Evolutionary conservation across 176 grass and related monocot species (phyloP).

Genomic region (Oryza longistaminata): DNA sequence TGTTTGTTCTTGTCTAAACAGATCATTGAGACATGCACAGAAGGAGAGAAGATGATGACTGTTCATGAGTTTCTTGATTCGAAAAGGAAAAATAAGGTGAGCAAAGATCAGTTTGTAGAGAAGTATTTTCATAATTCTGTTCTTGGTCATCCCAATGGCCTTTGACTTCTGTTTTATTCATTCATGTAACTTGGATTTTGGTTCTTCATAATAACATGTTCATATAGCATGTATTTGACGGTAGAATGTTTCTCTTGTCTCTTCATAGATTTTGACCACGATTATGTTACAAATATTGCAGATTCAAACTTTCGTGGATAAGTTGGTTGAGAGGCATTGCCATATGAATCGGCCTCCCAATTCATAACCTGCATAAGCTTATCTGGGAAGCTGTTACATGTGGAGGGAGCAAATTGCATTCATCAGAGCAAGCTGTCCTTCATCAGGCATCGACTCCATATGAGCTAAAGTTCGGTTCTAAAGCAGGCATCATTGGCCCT

Average conservation of each 20-base stretch:
- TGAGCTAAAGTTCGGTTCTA: constrained; percentile 23
- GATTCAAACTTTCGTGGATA: constrained; percentile 90
- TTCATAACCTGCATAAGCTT: constrained; percentile 48
- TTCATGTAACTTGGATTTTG: constrained; percentile 11
- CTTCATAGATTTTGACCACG: constrained; percentile 27
- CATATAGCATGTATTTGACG: constrained; percentile 28
- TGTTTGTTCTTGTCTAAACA: constrained; percentile 45
- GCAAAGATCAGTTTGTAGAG: constrained; percentile 28
- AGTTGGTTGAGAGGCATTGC: constrained; percentile 89
- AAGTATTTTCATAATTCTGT: constrained; percentile 30
- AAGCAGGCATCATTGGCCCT: constrained; percentile 27
- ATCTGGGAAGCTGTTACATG: constrained; percentile 35
- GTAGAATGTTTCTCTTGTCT: constrained; percentile 17
- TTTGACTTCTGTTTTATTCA: constrained; percentile 5
- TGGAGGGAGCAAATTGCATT: constrained; percentile 22
- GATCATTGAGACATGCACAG: constrained; percentile 87
- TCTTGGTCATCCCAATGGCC: not conserved
- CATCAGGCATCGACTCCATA: constrained; percentile 25
- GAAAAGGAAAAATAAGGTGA: constrained; percentile 92
- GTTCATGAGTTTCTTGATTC: constrained; percentile 83
- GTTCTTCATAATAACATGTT: constrained; percentile 30
- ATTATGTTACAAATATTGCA: constrained; percentile 51
- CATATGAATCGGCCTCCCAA: constrained; percentile 55
- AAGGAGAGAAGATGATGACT: constrained; percentile 86
- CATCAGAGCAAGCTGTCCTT: constrained; percentile 26